Percentiles rank a stretch among this genome's conserved stretches.
Evolutionary conservation across 257 asterid species (phyloP).

Genomic region (Solanum okadae): DNA sequence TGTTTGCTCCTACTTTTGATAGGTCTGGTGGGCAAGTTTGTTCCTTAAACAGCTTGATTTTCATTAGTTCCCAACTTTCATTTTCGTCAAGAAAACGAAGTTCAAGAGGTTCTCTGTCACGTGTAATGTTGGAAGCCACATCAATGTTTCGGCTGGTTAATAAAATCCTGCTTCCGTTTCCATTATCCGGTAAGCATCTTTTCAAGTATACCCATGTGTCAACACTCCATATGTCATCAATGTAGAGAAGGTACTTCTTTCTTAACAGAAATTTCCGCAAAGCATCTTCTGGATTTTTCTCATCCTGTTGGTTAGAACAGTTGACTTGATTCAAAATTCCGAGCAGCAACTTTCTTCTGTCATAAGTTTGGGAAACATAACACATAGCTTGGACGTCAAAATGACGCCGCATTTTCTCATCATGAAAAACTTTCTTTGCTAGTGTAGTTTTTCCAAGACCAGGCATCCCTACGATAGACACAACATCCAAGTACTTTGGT

Average conservation of each 20-base stretch:
- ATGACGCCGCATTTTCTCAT: no score
- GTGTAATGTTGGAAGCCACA: not conserved
- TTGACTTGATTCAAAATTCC: not conserved
- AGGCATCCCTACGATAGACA: no score
- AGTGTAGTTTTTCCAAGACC: no score
- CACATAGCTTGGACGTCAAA: no score
- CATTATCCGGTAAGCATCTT: not conserved
- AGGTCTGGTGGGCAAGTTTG: not conserved
- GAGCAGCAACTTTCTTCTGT: not conserved
- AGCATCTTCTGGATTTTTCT: not conserved
- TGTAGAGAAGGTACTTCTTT: not conserved
- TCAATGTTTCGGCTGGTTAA: not conserved
- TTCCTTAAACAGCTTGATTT: not conserved
- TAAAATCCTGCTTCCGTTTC: not conserved
- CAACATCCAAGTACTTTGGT: no score
- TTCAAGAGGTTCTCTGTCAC: not conserved
- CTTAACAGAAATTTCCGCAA: not conserved
- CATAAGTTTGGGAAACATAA: not conserved
- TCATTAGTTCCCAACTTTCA: constrained; percentile 9
- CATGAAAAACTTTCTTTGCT: no score
- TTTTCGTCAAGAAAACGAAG: not conserved
- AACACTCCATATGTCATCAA: constrained; percentile 9
- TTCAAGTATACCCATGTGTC: not conserved
- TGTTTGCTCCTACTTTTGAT: not conserved
- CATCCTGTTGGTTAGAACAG: not conserved